A percentile compares a stretch with the other conserved stretches of the same genome.
These are phyloP conservation scores for Epichloe uncinata DNA, from an alignment of 2,329 filamentous ascomycete species.

Conservation along the genomic window DNA sequence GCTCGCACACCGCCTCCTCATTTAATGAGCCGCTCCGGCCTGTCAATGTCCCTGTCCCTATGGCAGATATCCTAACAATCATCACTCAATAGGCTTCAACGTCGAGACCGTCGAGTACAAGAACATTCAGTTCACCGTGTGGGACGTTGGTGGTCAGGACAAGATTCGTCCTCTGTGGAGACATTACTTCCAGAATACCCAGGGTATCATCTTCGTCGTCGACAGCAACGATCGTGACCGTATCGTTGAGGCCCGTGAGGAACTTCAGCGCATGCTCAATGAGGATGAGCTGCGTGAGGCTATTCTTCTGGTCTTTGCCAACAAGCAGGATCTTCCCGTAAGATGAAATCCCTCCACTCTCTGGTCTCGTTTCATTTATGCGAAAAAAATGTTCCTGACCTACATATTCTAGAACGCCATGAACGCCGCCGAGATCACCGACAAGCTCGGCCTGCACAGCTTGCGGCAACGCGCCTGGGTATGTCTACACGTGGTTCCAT, in stretches of 20 bases:
- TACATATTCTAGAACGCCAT: conserved; percentile 67
- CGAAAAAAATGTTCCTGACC: conserved; percentile 5
- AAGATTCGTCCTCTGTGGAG: conserved; percentile 99
- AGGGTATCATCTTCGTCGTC: conserved; percentile 99
- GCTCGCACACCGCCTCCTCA: not conserved
- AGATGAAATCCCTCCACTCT: conserved; percentile 25
- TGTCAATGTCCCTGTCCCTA: not conserved
- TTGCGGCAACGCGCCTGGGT: conserved; percentile 98
- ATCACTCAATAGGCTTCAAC: conserved; percentile 65
- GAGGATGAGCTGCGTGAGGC: conserved; percentile 98
- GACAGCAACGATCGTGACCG: conserved; percentile 98
- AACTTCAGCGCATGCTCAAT: conserved; percentile 96
- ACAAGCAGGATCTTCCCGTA: conserved; percentile 99
- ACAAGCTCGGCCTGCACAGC: conserved; percentile 99
- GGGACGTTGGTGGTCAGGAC: conserved; percentile 99
- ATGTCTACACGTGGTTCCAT: conserved; percentile 30
- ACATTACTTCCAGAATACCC: conserved; percentile 99
- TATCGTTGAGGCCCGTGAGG: conserved; percentile 91
- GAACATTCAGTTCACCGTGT: conserved; percentile 99
- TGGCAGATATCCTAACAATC: conserved; percentile 3
- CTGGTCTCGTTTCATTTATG: not conserved
- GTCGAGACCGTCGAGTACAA: conserved; percentile 99
- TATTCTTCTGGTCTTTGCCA: conserved; percentile 92
- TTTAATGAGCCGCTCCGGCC: not conserved
- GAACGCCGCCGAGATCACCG: conserved; percentile 99